Evolutionary conservation across 768 basidiomycete genomes (phyloP).

Genomic region (Boletus pseudopeckii): DNA sequence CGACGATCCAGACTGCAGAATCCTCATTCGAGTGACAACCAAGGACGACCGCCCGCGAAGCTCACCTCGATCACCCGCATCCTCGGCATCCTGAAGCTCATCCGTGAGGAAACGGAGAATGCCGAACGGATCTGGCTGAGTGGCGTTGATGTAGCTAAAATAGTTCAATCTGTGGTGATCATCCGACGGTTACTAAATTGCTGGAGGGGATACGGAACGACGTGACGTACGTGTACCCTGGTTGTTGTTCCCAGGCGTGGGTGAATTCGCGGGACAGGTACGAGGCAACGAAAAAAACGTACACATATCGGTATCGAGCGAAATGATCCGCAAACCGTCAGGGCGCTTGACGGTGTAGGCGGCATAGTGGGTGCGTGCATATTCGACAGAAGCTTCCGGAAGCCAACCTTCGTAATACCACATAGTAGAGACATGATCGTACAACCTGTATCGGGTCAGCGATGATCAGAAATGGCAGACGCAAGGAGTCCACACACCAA

Average conservation of each 20-base stretch:
- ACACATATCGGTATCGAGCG: slow-evolving; percentile 52
- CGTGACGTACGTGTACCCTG: slow-evolving; percentile 35
- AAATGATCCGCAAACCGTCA: slow-evolving; percentile 47
- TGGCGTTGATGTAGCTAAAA: slow-evolving; percentile 49
- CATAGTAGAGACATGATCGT: slow-evolving; percentile 44
- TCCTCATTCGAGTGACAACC: background rate
- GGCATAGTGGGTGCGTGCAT: slow-evolving; percentile 45
- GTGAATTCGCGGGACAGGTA: background rate
- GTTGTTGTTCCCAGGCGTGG: background rate
- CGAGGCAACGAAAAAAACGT: slow-evolving; percentile 6
- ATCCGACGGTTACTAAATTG: background rate
- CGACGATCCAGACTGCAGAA: slow-evolving; percentile 45
- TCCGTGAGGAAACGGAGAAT: slow-evolving; percentile 50
- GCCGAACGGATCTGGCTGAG: slow-evolving; percentile 43
- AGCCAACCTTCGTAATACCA: slow-evolving; percentile 49
- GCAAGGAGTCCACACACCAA: slow-evolving; percentile 28
- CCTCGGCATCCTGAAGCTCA: slow-evolving; percentile 52
- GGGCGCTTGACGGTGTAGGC: slow-evolving; percentile 43
- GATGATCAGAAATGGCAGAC: background rate
- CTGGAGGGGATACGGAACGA: background rate
- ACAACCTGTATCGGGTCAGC: slow-evolving; percentile 36
- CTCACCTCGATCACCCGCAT: slow-evolving; percentile 43
- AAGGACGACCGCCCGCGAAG: background rate
- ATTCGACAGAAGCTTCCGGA: slow-evolving; percentile 33
- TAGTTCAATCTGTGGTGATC: slow-evolving; percentile 36